Base-by-base conservation (phyloP, 805 yeast genomes). In the Hanseniaspora osmophila region DNA sequence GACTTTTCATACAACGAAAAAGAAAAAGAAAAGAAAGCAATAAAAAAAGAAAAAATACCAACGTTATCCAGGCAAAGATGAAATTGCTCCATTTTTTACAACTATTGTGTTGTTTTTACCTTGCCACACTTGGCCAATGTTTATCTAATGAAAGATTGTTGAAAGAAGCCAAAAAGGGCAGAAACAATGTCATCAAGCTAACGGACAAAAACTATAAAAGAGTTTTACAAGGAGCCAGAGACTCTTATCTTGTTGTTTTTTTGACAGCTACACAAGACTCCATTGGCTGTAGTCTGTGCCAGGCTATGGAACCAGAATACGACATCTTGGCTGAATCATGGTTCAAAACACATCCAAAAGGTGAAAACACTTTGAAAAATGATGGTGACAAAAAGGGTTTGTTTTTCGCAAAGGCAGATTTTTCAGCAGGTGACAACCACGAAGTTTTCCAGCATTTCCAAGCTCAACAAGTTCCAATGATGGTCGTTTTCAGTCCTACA, bases 201-300 rank as follows among this genome's bases (percentile, higher is more conserved):
- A 76, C 72, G n/a, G 86, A 79, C 54, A 62, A 61, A 41, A 84
- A 78, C 58, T 83, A 67, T 57, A 69, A 74, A 51, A 61, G 65
- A 13, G 57, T 80, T 17, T 64, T 85, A 46, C 65, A 65, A 22
- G 84, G 85, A 4, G 74, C 78, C 18, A 71, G 90, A 55, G 74
- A 73, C 37, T 86, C 85, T 54, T 77, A 75, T 60, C 71, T 81
- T 35, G 57, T 84, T n/a, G 69, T 83, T 11, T 69, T 80, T 46
- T 64, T 90, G 49, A 83, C 96, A 0, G 86, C 96, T 2, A 73
- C 80, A 10, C 71, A 78, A 42, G 70, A 85, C 1, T 75, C 75
- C 49, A 73, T 88, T 56, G 84, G 84, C 11, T 92, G 98, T 66
- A 66, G 67, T 1, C 67, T 84, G 44, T 92, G 98, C 70, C 53